Evolutionary conservation across 2,329 filamentous ascomycete genomes (phyloP).

Genomic region (Xylariaceae sp.): DNA sequence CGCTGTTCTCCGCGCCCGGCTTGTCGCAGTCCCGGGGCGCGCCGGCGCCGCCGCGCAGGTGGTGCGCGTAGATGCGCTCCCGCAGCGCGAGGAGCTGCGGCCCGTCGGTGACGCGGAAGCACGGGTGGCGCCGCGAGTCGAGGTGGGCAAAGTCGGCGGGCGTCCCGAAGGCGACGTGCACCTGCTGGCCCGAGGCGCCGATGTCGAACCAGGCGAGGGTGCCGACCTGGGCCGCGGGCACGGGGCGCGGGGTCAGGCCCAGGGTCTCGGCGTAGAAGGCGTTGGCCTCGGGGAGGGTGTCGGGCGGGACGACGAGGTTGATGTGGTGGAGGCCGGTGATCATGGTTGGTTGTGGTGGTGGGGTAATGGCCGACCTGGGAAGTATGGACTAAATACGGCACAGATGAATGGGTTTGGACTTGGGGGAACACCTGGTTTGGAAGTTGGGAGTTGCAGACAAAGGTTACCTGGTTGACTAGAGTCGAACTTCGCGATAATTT

Average conservation of each 20-base stretch:
- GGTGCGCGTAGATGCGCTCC: slow-evolving; percentile 47
- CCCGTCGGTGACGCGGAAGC: slow-evolving; percentile 47
- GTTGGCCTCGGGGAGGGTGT: slow-evolving; percentile 45
- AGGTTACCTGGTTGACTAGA: no score
- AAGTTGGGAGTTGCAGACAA: no score
- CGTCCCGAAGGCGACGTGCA: slow-evolving; percentile 48
- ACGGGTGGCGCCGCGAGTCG: slow-evolving; percentile 49
- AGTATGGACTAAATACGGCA: no score
- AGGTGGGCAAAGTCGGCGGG: slow-evolving; percentile 25
- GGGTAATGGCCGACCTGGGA: no score
- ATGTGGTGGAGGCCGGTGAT: slow-evolving; percentile 53
- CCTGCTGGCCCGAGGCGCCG: slow-evolving; percentile 47
- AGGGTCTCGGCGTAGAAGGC: slow-evolving; percentile 54
- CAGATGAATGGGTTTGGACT: no score
- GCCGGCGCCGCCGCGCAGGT: slow-evolving; percentile 39
- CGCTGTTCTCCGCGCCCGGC: slow-evolving; percentile 41
- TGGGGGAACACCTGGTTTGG: no score
- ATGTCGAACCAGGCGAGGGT: slow-evolving; percentile 59
- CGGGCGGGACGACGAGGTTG: slow-evolving; percentile 53
- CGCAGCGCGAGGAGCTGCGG: slow-evolving; percentile 46
- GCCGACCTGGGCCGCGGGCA: slow-evolving; percentile 47
- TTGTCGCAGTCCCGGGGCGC: slow-evolving; percentile 51
- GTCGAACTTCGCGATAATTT: no score
- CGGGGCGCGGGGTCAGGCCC: slow-evolving; percentile 46
- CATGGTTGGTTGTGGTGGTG: slow-evolving; percentile 25